Conservation (phyloP, 129 eudicot species). For the Flaveria ramosissima region DNA sequence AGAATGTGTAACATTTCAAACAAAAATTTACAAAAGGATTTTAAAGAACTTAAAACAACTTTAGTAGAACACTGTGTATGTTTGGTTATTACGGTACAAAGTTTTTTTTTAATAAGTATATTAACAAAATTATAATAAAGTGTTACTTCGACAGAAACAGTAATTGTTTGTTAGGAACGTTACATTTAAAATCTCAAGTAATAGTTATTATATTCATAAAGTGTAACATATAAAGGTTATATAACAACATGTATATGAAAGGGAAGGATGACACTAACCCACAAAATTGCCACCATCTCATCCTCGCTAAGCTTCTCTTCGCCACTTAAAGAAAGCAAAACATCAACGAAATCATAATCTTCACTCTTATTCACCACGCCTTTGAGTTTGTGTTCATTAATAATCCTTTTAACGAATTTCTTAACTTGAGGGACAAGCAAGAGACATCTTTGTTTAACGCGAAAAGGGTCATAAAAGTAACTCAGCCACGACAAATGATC, state of each 20-base stretch:
- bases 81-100: too few relatives aligned
- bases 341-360: conserved; percentile 55
- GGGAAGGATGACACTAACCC: conserved; percentile 49
- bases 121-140: not conserved
- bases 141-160: not conserved
- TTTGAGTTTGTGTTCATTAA: conserved; percentile 43
- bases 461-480: conserved; percentile 52
- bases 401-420: conserved; percentile 47
- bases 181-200: not conserved
- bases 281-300: conserved; percentile 73
- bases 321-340: conserved; percentile 58
- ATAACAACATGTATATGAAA: not conserved
- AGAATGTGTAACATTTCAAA: too few relatives aligned
- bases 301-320: conserved; percentile 65
- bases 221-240: not conserved
- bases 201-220: not conserved
- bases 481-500: conserved; percentile 72
- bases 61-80: too few relatives aligned
- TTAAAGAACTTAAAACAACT: too few relatives aligned
- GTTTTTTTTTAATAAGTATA: too few relatives aligned
- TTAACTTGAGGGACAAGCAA: conserved; percentile 54
- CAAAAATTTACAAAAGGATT: too few relatives aligned
- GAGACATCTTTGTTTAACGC: conserved; percentile 47
- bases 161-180: not conserved
- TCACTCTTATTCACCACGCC: conserved; percentile 9